Evolutionary conservation across 1,284 basidiomycete genomes (phyloP), one percentile per base, ranked within the genome.

Genomic region (Fereydounia khargensis): DNA sequence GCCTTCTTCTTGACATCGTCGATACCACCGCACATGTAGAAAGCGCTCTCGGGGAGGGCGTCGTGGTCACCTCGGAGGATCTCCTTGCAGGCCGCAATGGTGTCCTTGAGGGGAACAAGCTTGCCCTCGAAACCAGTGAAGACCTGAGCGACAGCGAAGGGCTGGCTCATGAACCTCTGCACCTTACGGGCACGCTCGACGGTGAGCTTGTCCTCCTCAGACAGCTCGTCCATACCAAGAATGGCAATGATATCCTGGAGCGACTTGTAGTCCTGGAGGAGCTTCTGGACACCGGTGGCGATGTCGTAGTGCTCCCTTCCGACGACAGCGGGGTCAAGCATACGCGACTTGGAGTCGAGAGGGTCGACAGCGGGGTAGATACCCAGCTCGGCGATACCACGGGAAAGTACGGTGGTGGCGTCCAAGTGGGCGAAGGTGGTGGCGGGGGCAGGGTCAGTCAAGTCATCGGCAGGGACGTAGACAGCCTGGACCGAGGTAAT

Each of bases 371-470:
- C 94, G 63, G 94, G 94, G 83, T 97, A 98, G 80, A 98, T 97
- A 88, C 94, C 94, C 65, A 97, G 86, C 82, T 97, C 94, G 77
- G 94, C 92, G 81, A 98, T 97, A 81, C 87, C 85, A 85, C 94
- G 94, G 60, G 94, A 96, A 80, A 97, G 83, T 77, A 95, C 91
- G 76, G 94, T 97, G 70, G 94, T 97, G 72, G 94, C 94, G 78
- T 98, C 94, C 88, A 98, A 89, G 80, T 97, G 94, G 78, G 94
- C 94, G 81, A 97, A 97, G 76, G 94, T 97, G 64, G 94, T 98
- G 70, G 94, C 94, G 37, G 94, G 94, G 67, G 94, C 94, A 73
- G 94, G 94, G 83, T 97, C 94, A 76, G 94, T 98, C 89, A 98
- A 90, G 83, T 97, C 94, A 81, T 97, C 94, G 74, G 94, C 94